These are phyloP conservation scores for Aureobasidium sp. DNA, from an alignment of 2,329 filamentous ascomycete species.

Conservation along the genomic window DNA sequence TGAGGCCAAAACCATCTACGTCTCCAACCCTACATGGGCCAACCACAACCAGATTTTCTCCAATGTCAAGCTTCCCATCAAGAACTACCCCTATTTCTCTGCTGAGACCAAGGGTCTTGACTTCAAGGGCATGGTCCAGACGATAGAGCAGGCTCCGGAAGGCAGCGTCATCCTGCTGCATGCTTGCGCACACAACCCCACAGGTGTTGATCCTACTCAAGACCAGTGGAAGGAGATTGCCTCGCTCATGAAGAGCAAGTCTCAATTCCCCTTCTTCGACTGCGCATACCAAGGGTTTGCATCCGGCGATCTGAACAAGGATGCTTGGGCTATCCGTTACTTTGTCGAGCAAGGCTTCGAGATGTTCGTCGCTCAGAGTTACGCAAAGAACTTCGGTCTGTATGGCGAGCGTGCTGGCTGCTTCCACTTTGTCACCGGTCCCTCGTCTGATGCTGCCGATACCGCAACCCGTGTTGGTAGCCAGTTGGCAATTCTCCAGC, in stretches of 20 bases:
- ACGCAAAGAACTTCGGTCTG: slow-evolving; percentile 59
- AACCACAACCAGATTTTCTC: slow-evolving; percentile 98
- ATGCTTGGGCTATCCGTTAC: slow-evolving; percentile 88
- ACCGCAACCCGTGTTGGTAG: slow-evolving; percentile 61
- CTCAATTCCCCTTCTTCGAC: slow-evolving; percentile 98
- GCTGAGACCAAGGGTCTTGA: slow-evolving; percentile 83
- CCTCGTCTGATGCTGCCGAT: slow-evolving; percentile 56
- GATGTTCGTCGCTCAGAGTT: slow-evolving; percentile 44
- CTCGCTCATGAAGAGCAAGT: slow-evolving; percentile 62
- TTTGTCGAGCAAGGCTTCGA: slow-evolving; percentile 88
- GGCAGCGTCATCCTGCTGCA: slow-evolving; percentile 15
- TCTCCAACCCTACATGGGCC: slow-evolving; percentile 94
- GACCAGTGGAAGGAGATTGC: slow-evolving; percentile 94
- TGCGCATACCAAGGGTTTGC: slow-evolving; percentile 97
- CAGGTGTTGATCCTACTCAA: slow-evolving; percentile 86
- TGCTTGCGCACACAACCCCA: slow-evolving; percentile 92
- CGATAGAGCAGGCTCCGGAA: slow-evolving; percentile 68
- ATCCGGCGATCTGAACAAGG: slow-evolving; percentile 74
- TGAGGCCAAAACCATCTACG: slow-evolving; percentile 65
- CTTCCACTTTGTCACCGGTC: slow-evolving; percentile 84
- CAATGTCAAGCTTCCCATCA: slow-evolving; percentile 72
- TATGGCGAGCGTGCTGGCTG: slow-evolving; percentile 95
- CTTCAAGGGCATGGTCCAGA: slow-evolving; percentile 82
- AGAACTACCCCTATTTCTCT: slow-evolving; percentile 90
- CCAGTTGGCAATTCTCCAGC: slow-evolving; percentile 88